Evolutionary conservation across 2,329 filamentous ascomycete species (phyloP).

Genomic region (Clarireedia homoeocarpa): DNA sequence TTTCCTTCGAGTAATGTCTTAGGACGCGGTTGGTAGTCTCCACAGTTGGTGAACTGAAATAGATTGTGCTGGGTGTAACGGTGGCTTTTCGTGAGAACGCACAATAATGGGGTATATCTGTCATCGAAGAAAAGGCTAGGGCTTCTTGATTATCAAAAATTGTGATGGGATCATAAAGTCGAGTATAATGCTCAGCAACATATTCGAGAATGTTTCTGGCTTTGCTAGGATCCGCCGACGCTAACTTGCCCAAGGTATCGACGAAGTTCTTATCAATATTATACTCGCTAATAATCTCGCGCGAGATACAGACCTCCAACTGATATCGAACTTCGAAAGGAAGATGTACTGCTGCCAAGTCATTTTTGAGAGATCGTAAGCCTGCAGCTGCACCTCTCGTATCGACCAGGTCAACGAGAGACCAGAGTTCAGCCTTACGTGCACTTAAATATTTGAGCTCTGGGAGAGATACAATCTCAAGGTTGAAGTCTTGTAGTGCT

Average conservation of each 20-base stretch:
- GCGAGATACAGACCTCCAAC: conserved; percentile 86
- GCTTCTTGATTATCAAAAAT: conserved; percentile 55
- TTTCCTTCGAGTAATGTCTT: conserved; percentile 53
- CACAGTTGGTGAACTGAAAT: conserved; percentile 67
- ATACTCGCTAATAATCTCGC: conserved; percentile 68
- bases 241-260: conserved; percentile 45
- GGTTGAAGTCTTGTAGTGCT: conserved; percentile 62
- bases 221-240: conserved; percentile 33
- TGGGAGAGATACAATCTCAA: conserved; percentile 40
- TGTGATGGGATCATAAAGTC: conserved; percentile 60
- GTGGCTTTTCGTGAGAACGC: conserved; percentile 66
- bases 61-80: conserved; percentile 77
- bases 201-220: conserved; percentile 68
- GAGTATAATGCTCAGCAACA: conserved; percentile 51
- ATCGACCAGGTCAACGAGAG: conserved; percentile 29
- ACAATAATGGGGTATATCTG: conserved; percentile 62
- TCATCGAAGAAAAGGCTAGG: conserved; percentile 37
- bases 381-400: conserved; percentile 12
- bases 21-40: conserved; percentile 87
- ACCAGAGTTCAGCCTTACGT: conserved; percentile 35
- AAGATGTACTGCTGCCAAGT: conserved; percentile 35
- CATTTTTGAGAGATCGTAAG: conserved; percentile 15
- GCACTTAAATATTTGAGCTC: conserved; percentile 36
- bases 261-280: conserved; percentile 64
- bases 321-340: conserved; percentile 77